Conservation (phyloP, 257 asterid species). For the Solanum neorickii region DNA sequence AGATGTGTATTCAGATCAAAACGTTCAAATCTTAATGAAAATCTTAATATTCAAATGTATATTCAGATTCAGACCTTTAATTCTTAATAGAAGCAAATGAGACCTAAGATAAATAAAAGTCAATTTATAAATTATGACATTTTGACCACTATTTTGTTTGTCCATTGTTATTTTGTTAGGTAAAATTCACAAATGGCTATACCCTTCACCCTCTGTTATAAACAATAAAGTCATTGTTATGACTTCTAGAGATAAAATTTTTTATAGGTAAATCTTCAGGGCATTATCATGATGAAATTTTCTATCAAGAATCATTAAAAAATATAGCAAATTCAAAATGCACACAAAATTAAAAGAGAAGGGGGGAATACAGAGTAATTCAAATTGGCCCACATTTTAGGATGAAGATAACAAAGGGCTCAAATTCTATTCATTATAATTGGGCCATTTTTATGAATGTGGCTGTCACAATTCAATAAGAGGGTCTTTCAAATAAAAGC, state of each 20-base stretch:
- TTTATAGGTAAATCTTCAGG: background rate
- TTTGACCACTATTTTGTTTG: background rate
- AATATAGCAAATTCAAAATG: background rate
- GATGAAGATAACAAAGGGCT: background rate
- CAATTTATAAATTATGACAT: background rate
- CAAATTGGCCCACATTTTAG: background rate
- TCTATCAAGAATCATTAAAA: background rate
- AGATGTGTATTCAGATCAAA: too few relatives aligned
- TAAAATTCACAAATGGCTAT: background rate
- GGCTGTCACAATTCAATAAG: background rate
- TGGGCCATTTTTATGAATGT: background rate
- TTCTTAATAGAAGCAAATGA: too few relatives aligned
- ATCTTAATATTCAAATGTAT: too few relatives aligned
- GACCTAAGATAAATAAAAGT: background rate
- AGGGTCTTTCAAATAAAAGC: background rate
- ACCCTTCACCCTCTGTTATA: background rate
- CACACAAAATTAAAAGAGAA: background rate
- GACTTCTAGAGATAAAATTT: background rate
- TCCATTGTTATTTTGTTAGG: background rate
- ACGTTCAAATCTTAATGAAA: too few relatives aligned
- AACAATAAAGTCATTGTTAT: background rate
- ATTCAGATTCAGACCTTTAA: too few relatives aligned
- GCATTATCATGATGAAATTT: background rate
- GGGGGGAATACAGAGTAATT: too few relatives aligned
- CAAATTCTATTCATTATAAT: background rate